These are phyloP conservation scores for Setaria viridis DNA, from an alignment of 202 grass and related monocot genomes.

Conservation along the genomic window DNA sequence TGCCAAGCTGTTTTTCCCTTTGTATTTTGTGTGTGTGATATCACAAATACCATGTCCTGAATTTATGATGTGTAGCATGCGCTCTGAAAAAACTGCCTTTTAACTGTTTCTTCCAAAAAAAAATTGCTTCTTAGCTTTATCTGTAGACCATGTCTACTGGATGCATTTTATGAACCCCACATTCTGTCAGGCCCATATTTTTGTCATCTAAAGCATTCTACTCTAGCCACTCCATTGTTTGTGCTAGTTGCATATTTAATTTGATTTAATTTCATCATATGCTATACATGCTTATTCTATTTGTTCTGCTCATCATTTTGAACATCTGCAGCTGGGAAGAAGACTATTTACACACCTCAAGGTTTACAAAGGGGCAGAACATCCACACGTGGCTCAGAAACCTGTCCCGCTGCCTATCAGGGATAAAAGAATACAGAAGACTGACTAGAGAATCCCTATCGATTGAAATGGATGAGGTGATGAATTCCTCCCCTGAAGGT, in stretches of 20 bases:
- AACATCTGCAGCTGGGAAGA: slow-evolving; percentile 83
- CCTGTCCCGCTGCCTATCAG: slow-evolving; percentile 82
- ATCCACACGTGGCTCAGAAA: slow-evolving; percentile 84
- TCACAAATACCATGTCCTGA: background rate
- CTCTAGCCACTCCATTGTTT: slow-evolving; percentile 12
- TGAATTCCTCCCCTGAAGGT: background rate
- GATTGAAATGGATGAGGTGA: slow-evolving; percentile 20
- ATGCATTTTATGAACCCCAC: background rate
- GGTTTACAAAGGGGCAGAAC: slow-evolving; percentile 91
- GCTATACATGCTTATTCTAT: background rate
- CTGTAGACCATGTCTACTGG: background rate
- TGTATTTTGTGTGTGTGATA: background rate
- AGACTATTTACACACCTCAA: slow-evolving; percentile 94
- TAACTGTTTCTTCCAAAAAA: background rate
- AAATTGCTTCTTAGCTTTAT: background rate
- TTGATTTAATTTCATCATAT: background rate
- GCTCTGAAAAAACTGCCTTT: background rate
- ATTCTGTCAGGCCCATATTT: slow-evolving; percentile 17
- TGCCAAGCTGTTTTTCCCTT: background rate
- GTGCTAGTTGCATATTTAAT: background rate
- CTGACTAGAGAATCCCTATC: slow-evolving; percentile 34
- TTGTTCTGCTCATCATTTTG: slow-evolving; percentile 30
- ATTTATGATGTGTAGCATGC: background rate
- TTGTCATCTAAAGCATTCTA: slow-evolving; percentile 12
- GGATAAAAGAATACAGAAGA: slow-evolving; percentile 89